Conservation (phyloP, 2,329 filamentous ascomycete genomes). For the Trichoderma simmonsii region DNA sequence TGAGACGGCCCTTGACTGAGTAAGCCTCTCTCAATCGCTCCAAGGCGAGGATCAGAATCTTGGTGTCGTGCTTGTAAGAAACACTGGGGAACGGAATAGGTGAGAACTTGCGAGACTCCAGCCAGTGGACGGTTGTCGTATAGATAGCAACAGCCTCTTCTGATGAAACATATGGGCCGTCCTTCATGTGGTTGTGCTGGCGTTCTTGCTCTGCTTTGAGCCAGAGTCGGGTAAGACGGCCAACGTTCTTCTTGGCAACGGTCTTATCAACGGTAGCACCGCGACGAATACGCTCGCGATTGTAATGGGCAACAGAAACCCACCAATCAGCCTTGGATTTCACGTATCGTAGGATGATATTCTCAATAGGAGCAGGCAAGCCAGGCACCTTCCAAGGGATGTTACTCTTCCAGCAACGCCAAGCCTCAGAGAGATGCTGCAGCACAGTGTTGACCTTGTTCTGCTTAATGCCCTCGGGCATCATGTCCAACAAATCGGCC, state of each 20-base stretch:
- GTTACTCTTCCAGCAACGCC: conserved; percentile 99
- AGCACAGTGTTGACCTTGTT: conserved; percentile 98
- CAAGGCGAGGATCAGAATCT: conserved; percentile 92
- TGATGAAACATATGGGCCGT: conserved; percentile 95
- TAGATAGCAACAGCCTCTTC: conserved; percentile 99
- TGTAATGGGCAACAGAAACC: conserved; percentile 99
- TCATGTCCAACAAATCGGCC: conserved; percentile 99
- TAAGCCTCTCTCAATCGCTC: conserved; percentile 93
- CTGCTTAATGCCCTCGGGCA: conserved; percentile 99
- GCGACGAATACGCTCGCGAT: conserved; percentile 91
- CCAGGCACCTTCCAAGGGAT: conserved; percentile 99
- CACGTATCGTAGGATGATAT: conserved; percentile 96
- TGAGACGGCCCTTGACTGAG: conserved; percentile 93
- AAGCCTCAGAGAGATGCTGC: conserved; percentile 95
- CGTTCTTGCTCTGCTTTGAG: conserved; percentile 97
- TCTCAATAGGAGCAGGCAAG: conserved; percentile 93
- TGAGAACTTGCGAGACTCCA: conserved; percentile 96
- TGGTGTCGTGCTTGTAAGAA: conserved; percentile 99
- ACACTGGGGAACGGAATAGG: conserved; percentile 98
- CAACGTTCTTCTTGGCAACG: conserved; percentile 98
- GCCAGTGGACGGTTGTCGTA: conserved; percentile 97
- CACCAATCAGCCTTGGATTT: conserved; percentile 99
- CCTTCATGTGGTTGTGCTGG: conserved; percentile 99
- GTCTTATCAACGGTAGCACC: conserved; percentile 99
- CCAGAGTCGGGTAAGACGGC: conserved; percentile 91